A percentile compares a stretch with the other conserved stretches of the same genome.
Conservation (phyloP, 768 basidiomycete species). For the Pleurotus citrinopileatus region DNA sequence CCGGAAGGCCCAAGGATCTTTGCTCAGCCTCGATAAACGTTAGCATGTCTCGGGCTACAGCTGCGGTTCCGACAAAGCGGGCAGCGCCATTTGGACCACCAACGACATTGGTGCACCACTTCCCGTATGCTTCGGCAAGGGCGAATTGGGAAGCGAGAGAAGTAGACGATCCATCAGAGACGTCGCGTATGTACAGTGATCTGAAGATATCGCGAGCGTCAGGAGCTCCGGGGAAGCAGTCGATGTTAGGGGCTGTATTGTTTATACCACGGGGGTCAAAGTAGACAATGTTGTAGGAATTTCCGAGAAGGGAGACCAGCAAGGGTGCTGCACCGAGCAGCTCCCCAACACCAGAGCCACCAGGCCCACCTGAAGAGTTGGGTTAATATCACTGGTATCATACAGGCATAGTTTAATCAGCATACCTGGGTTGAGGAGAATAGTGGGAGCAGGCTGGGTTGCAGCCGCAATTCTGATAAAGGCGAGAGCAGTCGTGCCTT, state of each 20-base stretch:
- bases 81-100: neutral
- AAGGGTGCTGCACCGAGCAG: constrained; percentile 19
- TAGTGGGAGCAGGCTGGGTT: constrained; percentile 4
- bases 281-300: constrained; percentile 40
- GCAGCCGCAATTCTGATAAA: constrained; percentile 33
- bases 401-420: neutral
- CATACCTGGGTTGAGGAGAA: constrained; percentile 1
- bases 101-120: neutral
- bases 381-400: constrained; percentile 22
- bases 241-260: neutral
- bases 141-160: neutral
- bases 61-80: neutral
- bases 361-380: constrained; percentile 45
- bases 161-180: neutral
- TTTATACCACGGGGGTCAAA: constrained; percentile 43
- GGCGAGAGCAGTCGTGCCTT: constrained; percentile 36
- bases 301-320: constrained; percentile 33
- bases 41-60: constrained; percentile 1
- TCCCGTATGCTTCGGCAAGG: neutral
- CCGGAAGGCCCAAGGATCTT: neutral
- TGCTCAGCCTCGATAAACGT: neutral
- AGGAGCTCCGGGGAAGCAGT: neutral
- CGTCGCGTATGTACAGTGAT: neutral
- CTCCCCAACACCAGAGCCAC: constrained; percentile 37
- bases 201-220: neutral